A percentile compares a stretch with the other conserved stretches of the same genome.
Conservation (phyloP, 2,329 filamentous ascomycete genomes). For the Alternaria sp. region DNA sequence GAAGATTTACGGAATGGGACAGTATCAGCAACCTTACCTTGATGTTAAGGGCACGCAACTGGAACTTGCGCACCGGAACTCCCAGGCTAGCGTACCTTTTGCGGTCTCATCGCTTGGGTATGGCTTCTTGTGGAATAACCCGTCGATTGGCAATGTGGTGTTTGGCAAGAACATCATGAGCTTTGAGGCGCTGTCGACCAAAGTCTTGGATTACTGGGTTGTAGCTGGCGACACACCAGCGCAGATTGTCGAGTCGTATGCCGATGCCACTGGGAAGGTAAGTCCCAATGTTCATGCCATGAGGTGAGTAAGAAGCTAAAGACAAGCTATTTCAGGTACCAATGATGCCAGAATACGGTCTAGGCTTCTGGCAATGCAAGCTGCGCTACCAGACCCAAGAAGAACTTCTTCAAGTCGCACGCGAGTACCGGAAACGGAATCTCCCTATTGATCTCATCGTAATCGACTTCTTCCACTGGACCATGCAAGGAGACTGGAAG, state of each 20-base stretch:
- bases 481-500: conserved; percentile 70
- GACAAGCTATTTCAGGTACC: conserved; percentile 52
- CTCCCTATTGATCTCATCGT: conserved; percentile 71
- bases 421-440: conserved; percentile 63
- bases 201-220: conserved; percentile 68
- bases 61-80: conserved; percentile 71
- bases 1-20: conserved; percentile 72
- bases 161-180: conserved; percentile 67
- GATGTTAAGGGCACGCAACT: conserved; percentile 68
- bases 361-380: conserved; percentile 74
- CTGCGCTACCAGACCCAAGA: conserved; percentile 71
- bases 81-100: conserved; percentile 70
- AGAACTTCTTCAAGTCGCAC: conserved; percentile 65
- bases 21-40: conserved; percentile 70
- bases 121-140: conserved; percentile 72
- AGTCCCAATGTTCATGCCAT: conserved; percentile 56
- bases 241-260: conserved; percentile 64
- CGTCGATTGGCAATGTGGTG: conserved; percentile 65
- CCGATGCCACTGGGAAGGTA: conserved; percentile 60
- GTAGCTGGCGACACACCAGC: conserved; percentile 63
- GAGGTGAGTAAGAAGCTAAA: neutral
- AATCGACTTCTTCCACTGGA: conserved; percentile 73
- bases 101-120: conserved; percentile 66
- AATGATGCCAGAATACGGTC: conserved; percentile 72
- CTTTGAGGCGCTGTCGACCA: conserved; percentile 67